Conservation (phyloP, 257 asterid genomes). For the Penstemon newberryi region DNA sequence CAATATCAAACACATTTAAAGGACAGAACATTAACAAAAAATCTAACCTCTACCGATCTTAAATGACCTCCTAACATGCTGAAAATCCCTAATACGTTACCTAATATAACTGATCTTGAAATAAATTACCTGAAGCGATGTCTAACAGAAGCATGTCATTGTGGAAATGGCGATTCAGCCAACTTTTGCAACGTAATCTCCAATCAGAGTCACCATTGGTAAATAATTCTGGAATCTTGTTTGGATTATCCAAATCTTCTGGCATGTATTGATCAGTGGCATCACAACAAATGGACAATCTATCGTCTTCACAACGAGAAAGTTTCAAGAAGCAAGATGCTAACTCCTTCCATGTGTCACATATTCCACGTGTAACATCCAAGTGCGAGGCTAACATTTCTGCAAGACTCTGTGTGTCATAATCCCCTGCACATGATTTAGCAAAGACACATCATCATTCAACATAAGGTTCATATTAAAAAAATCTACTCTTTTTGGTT, state of each 20-base stretch:
- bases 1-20: neutral
- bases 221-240: conserved; percentile 58
- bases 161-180: conserved; percentile 75
- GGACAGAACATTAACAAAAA: neutral
- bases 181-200: conserved; percentile 87
- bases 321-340: conserved; percentile 68
- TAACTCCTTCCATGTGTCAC: conserved; percentile 68
- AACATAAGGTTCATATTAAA: neutral
- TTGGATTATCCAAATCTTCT: conserved; percentile 29
- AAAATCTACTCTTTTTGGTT: neutral
- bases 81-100: neutral
- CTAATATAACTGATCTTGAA: neutral
- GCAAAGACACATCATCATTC: conserved; percentile 10
- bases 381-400: conserved; percentile 84
- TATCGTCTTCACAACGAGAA: conserved; percentile 62
- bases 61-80: neutral
- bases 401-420: conserved; percentile 54
- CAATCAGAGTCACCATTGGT: conserved; percentile 51
- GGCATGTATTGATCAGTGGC: conserved; percentile 31
- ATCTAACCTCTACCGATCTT: neutral
- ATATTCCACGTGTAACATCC: conserved; percentile 59
- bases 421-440: conserved; percentile 50
- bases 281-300: conserved; percentile 49
- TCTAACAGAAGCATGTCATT: conserved; percentile 49
- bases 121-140: conserved; percentile 59